Percentiles rank a stretch among this genome's conserved stretches.
Evolutionary conservation across 108 stramenopile species (phyloP).

Genomic region (Schizochytrium sp.): DNA sequence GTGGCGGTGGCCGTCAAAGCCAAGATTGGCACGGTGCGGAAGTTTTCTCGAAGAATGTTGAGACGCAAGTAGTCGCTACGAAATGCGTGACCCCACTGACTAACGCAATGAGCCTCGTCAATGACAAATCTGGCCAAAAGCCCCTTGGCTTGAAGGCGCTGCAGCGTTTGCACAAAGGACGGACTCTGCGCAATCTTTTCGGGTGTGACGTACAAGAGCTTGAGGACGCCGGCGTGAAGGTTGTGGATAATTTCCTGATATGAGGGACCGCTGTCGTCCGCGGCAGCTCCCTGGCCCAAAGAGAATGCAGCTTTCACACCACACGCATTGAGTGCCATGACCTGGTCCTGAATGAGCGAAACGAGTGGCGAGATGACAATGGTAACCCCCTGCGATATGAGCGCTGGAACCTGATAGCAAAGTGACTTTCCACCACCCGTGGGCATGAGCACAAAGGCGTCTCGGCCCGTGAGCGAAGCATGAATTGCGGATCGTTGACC

Average conservation of each 20-base stretch:
- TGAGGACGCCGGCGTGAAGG: slow-evolving; percentile 63
- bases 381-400: slow-evolving; percentile 73
- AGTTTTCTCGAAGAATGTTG: slow-evolving; percentile 64
- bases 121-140: slow-evolving; percentile 88
- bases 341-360: slow-evolving; percentile 96
- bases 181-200: slow-evolving; percentile 76
- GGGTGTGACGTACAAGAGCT: slow-evolving; percentile 92
- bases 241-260: not conserved
- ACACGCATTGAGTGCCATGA: slow-evolving; percentile 64
- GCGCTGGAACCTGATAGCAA: slow-evolving; percentile 57
- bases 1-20: slow-evolving; percentile 98
- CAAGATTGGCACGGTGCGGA: slow-evolving; percentile 88
- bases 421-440: slow-evolving; percentile 93
- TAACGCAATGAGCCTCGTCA: slow-evolving; percentile 95
- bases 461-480: slow-evolving; percentile 71
- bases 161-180: slow-evolving; percentile 62
- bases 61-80: slow-evolving; percentile 77
- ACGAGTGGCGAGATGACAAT: slow-evolving; percentile 91
- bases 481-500: slow-evolving; percentile 82
- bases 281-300: slow-evolving; percentile 34
- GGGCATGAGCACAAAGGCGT: slow-evolving; percentile 95
- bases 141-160: slow-evolving; percentile 29
- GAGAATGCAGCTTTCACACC: slow-evolving; percentile 73
- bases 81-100: slow-evolving; percentile 89
- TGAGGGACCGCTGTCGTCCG: not conserved